Evolutionary conservation across 225 moss, liverwort and hornwort species (phyloP).

Genomic region (Marchantia paleacea): DNA sequence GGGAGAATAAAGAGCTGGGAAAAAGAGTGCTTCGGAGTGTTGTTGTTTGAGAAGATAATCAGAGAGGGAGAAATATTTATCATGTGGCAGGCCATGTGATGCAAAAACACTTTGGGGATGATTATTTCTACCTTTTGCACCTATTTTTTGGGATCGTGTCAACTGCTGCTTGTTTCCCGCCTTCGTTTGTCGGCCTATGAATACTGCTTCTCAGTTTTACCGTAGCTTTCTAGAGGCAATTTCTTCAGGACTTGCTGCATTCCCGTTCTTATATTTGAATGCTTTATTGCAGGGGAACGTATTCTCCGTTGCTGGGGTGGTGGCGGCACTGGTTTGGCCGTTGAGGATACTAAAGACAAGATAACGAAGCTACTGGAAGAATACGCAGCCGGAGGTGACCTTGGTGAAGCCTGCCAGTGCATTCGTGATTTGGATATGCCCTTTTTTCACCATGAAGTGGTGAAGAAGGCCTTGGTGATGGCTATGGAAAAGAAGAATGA

Average conservation of each 20-base stretch:
- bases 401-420: constrained; percentile 89
- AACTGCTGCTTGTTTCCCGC: background rate
- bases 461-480: constrained; percentile 92
- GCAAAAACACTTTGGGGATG: too few species aligned
- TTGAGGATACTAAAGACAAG: constrained; percentile 91
- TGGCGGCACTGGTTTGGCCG: constrained; percentile 79
- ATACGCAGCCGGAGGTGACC: constrained; percentile 88
- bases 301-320: constrained; percentile 98
- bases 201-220: background rate
- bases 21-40: too few species aligned
- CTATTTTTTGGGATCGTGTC: too few species aligned
- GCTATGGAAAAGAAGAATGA: constrained; percentile 95
- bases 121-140: too few species aligned
- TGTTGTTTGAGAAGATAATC: too few species aligned
- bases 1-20: too few species aligned
- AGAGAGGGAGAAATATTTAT: too few species aligned
- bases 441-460: constrained; percentile 97
- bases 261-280: too few species aligned
- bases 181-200: background rate
- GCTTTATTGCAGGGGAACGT: constrained; percentile 60
- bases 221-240: background rate
- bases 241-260: background rate
- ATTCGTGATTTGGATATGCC: constrained; percentile 97
- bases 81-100: too few species aligned
- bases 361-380: constrained; percentile 91